Conservation (phyloP, 2,329 filamentous ascomycete genomes). For the Juglanconis oblonga region DNA sequence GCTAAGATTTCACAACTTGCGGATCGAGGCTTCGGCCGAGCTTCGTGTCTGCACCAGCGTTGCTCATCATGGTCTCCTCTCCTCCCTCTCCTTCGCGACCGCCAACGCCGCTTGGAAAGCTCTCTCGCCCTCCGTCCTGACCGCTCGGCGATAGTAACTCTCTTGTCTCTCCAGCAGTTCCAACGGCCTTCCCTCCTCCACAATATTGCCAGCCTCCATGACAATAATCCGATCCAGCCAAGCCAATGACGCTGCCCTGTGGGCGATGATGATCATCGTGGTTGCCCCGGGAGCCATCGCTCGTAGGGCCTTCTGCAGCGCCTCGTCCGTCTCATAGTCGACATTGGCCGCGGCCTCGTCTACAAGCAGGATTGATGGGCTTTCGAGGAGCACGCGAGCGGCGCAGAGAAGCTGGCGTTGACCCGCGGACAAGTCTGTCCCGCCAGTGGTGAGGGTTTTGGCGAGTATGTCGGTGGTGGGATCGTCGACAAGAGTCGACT, state of each 20-base stretch:
- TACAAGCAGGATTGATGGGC: constrained; percentile 3
- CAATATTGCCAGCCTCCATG: neutral
- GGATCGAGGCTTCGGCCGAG: no score
- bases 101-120: neutral
- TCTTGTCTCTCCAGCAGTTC: neutral
- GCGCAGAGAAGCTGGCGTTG: constrained; percentile 31
- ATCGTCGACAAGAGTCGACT: neutral
- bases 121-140: neutral
- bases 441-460: constrained; percentile 4
- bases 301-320: constrained; percentile 3
- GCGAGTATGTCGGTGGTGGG: neutral
- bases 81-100: neutral
- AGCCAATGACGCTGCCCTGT: constrained; percentile 2
- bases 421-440: constrained; percentile 26
- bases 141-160: constrained; percentile 2
- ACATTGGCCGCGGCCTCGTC: constrained; percentile 12
- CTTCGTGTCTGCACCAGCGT: no score
- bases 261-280: constrained; percentile 10
- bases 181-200: constrained; percentile 2
- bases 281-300: neutral
- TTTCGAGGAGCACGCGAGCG: constrained; percentile 22
- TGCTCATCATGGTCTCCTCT: neutral
- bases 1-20: neutral
- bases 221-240: constrained; percentile 5
- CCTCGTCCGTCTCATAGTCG: constrained; percentile 8